These are phyloP conservation scores for Ceriops zippeliana DNA, from an alignment of 345 rosid species.

Conservation along the genomic window DNA sequence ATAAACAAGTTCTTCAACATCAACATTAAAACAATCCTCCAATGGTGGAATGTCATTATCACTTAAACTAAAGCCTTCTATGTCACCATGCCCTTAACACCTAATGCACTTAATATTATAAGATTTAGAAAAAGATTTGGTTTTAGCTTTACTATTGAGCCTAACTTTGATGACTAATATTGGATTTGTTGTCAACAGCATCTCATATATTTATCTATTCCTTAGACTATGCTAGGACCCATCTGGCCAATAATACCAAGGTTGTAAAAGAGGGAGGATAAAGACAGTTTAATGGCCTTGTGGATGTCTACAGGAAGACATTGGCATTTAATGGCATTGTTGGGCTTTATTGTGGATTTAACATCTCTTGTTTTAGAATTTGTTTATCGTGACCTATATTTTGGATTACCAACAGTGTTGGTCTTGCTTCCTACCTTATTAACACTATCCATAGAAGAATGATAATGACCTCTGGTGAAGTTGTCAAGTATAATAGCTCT, in stretches of 20 bases:
- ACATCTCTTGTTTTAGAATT: neutral
- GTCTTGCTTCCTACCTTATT: constrained; percentile 32
- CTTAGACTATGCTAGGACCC: constrained; percentile 26
- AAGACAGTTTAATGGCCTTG: constrained; percentile 27
- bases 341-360: no score
- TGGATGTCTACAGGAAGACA: neutral
- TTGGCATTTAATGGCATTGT: neutral
- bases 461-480: constrained; percentile 44
- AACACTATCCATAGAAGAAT: constrained; percentile 37
- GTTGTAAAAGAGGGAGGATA: constrained; percentile 27
- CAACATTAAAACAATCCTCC: no score
- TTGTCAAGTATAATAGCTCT: constrained; percentile 15
- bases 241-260: constrained; percentile 26
- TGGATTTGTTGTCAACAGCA: no score
- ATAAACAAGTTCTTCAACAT: no score
- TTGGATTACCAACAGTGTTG: neutral
- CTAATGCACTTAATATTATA: no score
- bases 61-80: no score
- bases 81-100: no score
- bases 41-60: no score
- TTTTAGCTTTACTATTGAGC: no score
- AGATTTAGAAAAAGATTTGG: no score
- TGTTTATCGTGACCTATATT: constrained; percentile 1
- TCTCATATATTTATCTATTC: constrained; percentile 15
- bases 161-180: no score